These are phyloP conservation scores for Dimocarpus longan DNA, from an alignment of 345 rosid species.

Conservation along the genomic window DNA sequence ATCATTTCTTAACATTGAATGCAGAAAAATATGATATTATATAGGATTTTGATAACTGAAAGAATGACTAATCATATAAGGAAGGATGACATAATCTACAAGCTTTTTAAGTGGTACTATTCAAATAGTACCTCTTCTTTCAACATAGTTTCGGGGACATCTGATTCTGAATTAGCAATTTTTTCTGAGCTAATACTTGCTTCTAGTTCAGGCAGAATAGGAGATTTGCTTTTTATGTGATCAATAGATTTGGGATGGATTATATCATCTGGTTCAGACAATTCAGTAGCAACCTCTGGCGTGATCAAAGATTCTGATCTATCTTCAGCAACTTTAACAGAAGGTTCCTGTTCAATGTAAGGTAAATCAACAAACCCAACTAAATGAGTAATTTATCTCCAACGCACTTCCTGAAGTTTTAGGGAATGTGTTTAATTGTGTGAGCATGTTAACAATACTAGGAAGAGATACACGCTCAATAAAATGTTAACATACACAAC, in stretches of 20 bases:
- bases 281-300: conserved; percentile 10
- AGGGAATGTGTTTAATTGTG: too few relatives aligned
- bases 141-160: conserved; percentile 10
- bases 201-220: neutral
- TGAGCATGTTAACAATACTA: neutral
- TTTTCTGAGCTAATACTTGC: conserved; percentile 12
- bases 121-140: conserved; percentile 22
- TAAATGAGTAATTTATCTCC: neutral
- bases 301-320: conserved; percentile 16
- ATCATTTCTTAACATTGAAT: too few relatives aligned
- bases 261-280: conserved; percentile 8
- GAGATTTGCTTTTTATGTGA: conserved; percentile 14
- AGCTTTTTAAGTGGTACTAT: too few relatives aligned
- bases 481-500: neutral
- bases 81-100: too few relatives aligned
- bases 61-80: too few relatives aligned
- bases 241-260: neutral
- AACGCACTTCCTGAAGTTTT: neutral
- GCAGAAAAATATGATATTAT: neutral
- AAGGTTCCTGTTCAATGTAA: conserved; percentile 33
- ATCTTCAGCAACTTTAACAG: neutral
- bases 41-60: too few relatives aligned
- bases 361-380: conserved; percentile 3
- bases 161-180: conserved; percentile 12
- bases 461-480: neutral